Percentiles rank a stretch among this genome's conserved stretches.
phyloP scores from a whole-genome alignment of 441 rosid species.

The Gossypium lobatum region DNA sequence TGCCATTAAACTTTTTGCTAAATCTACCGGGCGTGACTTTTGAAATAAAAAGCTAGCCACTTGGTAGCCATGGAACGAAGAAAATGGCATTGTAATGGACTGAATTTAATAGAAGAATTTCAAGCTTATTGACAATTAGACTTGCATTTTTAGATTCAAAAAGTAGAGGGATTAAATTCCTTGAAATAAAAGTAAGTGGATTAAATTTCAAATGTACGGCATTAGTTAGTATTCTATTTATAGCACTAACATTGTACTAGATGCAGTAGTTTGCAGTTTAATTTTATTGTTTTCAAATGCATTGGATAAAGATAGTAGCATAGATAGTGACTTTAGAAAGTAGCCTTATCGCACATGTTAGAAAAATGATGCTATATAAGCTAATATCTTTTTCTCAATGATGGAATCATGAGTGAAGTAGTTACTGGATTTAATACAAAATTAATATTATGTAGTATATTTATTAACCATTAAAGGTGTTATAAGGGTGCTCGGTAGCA shows the following conservation, averaged over 20 bases:
- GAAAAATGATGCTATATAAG: neutral
- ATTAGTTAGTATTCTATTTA: neutral
- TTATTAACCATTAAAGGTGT: neutral
- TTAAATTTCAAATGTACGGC: no score
- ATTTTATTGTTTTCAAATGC: neutral
- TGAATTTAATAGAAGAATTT: no score
- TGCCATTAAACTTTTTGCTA: no score
- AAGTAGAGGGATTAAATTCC: no score
- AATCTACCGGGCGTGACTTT: no score
- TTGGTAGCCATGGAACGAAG: no score
- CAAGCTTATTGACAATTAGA: no score
- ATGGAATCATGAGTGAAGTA: neutral
- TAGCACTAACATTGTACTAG: neutral
- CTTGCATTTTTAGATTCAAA: no score
- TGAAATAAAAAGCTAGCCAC: no score
- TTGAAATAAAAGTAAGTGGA: no score
- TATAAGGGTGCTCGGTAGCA: neutral
- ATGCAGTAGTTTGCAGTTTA: neutral
- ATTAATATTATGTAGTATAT: neutral
- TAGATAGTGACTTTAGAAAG: neutral
- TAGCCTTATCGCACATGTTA: neutral
- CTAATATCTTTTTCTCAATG: neutral
- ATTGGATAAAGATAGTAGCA: neutral
- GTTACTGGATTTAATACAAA: neutral
- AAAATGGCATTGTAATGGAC: no score